These are phyloP conservation scores for Agaricus bisporus DNA, from an alignment of 768 basidiomycete species.

Conservation along the genomic window DNA sequence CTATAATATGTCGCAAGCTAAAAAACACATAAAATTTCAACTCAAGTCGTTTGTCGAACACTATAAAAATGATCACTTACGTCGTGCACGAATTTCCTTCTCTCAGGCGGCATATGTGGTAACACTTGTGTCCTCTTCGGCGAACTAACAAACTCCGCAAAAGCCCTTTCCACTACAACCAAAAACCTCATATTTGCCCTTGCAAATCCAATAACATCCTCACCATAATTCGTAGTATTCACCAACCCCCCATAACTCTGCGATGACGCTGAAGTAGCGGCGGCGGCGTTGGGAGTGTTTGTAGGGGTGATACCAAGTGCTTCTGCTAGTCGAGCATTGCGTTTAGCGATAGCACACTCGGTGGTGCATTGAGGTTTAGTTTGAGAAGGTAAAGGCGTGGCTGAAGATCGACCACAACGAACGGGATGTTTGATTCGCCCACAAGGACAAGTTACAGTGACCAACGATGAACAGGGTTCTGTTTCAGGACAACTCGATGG, in stretches of 20 bases:
- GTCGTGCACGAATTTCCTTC: constrained; percentile 79
- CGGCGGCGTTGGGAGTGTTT: not conserved
- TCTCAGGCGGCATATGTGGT: constrained; percentile 74
- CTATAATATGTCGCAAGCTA: constrained; percentile 76
- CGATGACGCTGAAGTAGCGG: not conserved
- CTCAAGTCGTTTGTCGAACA: not conserved
- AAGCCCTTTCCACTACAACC: constrained; percentile 68
- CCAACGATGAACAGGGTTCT: constrained; percentile 63
- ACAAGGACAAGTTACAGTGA: constrained; percentile 75
- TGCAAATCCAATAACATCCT: constrained; percentile 60
- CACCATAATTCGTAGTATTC: constrained; percentile 43
- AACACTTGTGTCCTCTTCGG: constrained; percentile 65
- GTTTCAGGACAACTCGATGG: constrained; percentile 80
- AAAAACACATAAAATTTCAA: constrained; percentile 3
- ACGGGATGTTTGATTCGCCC: constrained; percentile 72
- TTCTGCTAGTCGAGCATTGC: constrained; percentile 85
- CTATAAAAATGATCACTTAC: constrained; percentile 33
- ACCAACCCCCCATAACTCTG: constrained; percentile 27
- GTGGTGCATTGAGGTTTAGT: constrained; percentile 60
- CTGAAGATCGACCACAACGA: constrained; percentile 57
- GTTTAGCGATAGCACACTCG: constrained; percentile 79
- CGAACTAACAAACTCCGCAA: constrained; percentile 73
- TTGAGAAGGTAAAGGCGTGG: constrained; percentile 35
- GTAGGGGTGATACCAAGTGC: constrained; percentile 77
- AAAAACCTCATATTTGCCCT: constrained; percentile 62